A percentile compares a stretch with the other conserved stretches of the same genome.
Conservation (phyloP, 352 stramenopile species). For the Phytophthora uliginosa region DNA sequence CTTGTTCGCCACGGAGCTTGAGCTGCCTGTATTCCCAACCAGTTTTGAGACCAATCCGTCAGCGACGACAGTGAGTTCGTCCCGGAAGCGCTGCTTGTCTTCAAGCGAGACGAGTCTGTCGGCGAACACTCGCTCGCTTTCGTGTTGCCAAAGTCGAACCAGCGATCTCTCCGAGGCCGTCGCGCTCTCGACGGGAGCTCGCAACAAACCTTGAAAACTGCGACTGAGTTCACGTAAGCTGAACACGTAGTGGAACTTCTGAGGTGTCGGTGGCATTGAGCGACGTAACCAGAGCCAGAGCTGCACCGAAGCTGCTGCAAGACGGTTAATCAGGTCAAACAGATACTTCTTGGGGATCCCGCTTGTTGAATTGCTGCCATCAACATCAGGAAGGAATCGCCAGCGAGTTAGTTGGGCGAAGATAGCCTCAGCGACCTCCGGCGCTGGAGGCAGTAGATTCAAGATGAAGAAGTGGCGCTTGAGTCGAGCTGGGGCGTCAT, state of each 20-base stretch:
- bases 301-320: conserved; percentile 66
- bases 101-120: conserved; percentile 81
- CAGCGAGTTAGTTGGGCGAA: conserved; percentile 86
- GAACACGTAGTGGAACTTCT: conserved; percentile 90
- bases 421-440: conserved; percentile 88
- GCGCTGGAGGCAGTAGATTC: conserved; percentile 81
- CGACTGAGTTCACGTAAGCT: conserved; percentile 80
- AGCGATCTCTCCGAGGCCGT: conserved; percentile 55
- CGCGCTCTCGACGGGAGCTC: conserved; percentile 60
- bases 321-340: conserved; percentile 51
- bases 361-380: conserved; percentile 13
- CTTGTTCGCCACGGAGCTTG: conserved; percentile 29
- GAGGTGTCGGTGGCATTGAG: conserved; percentile 75
- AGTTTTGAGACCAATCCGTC: conserved; percentile 52
- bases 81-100: conserved; percentile 76
- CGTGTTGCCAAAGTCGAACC: conserved; percentile 86
- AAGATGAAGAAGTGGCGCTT: conserved; percentile 93
- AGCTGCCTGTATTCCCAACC: conserved; percentile 8
- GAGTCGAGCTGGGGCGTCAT: conserved; percentile 91
- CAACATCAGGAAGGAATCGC: conserved; percentile 44
- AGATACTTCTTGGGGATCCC: conserved; percentile 48
- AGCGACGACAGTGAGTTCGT: conserved; percentile 58
- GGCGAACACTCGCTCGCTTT: conserved; percentile 84
- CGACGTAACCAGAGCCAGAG: conserved; percentile 77
- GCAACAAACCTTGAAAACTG: conserved; percentile 86